A percentile compares a stretch with the other conserved stretches of the same genome.
These are phyloP conservation scores for Solanum hybrid DNA, from an alignment of 305 asterid species.

Conservation along the genomic window DNA sequence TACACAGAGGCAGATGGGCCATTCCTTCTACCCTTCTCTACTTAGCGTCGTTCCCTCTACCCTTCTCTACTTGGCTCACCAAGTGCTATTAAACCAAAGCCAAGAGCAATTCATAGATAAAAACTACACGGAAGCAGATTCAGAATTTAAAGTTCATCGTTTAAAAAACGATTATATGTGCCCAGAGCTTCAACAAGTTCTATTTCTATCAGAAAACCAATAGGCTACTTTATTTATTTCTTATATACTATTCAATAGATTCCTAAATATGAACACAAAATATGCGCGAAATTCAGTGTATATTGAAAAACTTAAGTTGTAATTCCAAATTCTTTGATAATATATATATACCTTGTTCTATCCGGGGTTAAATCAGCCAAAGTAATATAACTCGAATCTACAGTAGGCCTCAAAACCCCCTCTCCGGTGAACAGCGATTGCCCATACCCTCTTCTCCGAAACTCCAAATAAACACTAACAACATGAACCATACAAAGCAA, in stretches of 20 bases:
- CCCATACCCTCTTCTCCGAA: conserved; percentile 20
- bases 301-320: not conserved
- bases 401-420: not conserved
- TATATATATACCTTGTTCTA: not conserved
- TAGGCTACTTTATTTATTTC: not conserved
- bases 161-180: not conserved
- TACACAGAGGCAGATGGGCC: no score
- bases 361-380: conserved; percentile 6
- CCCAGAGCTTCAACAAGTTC: not conserved
- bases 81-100: not conserved
- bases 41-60: not conserved
- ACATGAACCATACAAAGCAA: conserved; percentile 48
- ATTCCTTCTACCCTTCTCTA: not conserved
- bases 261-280: not conserved
- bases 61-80: not conserved
- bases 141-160: not conserved
- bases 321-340: not conserved
- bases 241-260: no score
- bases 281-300: not conserved
- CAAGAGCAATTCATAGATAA: not conserved
- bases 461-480: conserved; percentile 46
- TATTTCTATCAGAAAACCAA: not conserved
- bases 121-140: not conserved
- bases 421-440: not conserved
- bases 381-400: not conserved